phyloP scores from a whole-genome alignment of 495 filamentous ascomycete genomes.

The Letharia lupina region DNA sequence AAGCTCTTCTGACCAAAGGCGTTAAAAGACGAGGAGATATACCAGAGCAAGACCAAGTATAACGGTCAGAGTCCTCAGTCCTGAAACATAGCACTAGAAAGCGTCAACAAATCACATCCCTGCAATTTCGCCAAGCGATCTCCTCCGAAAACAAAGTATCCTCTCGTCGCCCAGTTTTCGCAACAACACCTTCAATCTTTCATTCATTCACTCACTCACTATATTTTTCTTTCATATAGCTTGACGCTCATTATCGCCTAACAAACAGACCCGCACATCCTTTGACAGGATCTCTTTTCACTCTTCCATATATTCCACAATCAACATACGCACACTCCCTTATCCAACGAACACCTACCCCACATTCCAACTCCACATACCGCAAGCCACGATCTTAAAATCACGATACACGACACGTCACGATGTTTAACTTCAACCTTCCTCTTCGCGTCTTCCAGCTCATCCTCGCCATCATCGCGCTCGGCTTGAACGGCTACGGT shows the following conservation, averaged over 20 bases:
- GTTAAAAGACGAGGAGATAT: not conserved
- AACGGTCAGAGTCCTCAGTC: not conserved
- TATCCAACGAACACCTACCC: constrained; percentile 3
- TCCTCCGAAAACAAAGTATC: not conserved
- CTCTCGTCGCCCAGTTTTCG: not conserved
- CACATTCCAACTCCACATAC: constrained; percentile 13
- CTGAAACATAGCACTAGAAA: not conserved
- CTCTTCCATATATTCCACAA: not conserved
- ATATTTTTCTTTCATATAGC: not conserved
- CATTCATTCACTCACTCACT: not conserved
- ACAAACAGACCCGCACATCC: not conserved
- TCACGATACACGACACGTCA: constrained; percentile 7
- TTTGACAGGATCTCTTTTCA: constrained; percentile 9
- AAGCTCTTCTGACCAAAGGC: not conserved
- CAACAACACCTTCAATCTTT: not conserved
- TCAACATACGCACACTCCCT: not conserved
- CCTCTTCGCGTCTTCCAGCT: constrained; percentile 56
- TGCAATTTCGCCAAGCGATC: not conserved
- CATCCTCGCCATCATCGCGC: constrained; percentile 59
- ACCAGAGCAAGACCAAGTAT: not conserved
- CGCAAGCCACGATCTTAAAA: not conserved
- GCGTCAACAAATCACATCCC: not conserved
- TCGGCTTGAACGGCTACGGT: constrained; percentile 68
- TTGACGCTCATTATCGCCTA: constrained; percentile 1
- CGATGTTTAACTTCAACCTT: constrained; percentile 47